Conservation (phyloP, 352 stramenopile genomes). For the Globisporangium acanthophoron region DNA sequence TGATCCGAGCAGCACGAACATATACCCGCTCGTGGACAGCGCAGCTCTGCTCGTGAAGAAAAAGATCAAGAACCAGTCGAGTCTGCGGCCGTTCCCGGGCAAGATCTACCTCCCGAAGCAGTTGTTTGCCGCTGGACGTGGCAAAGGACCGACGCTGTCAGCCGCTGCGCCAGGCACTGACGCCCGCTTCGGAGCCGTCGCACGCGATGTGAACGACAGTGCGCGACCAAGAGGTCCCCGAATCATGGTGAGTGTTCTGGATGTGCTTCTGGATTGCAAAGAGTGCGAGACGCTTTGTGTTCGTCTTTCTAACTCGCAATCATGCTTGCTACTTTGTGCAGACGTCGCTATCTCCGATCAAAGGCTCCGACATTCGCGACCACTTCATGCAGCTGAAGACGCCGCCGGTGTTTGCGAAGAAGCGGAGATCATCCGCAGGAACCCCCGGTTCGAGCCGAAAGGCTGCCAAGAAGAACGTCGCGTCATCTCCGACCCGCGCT, state of each 20-base stretch:
- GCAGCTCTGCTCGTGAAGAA: slow-evolving; percentile 59
- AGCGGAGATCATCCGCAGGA: slow-evolving; percentile 23
- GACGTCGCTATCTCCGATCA: slow-evolving; percentile 73
- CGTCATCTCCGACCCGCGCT: slow-evolving; percentile 1
- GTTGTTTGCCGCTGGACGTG: slow-evolving; percentile 28
- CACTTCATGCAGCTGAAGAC: slow-evolving; percentile 65
- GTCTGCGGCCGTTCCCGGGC: slow-evolving; percentile 76
- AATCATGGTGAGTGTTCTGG: slow-evolving; percentile 39
- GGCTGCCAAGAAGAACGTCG: slow-evolving; percentile 5
- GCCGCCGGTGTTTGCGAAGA: slow-evolving; percentile 49
- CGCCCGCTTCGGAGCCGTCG: background rate
- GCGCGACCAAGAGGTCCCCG: slow-evolving; percentile 14
- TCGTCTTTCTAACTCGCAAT: slow-evolving; percentile 5
- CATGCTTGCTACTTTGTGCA: slow-evolving; percentile 13
- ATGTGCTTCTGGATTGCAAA: background rate
- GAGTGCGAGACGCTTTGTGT: background rate
- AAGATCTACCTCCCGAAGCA: slow-evolving; percentile 82
- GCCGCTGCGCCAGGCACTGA: background rate
- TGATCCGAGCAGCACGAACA: slow-evolving; percentile 27
- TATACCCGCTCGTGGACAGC: slow-evolving; percentile 66
- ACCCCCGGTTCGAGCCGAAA: slow-evolving; percentile 6
- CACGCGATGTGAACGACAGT: background rate
- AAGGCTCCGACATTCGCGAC: slow-evolving; percentile 35
- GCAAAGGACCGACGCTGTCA: background rate
- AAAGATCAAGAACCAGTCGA: slow-evolving; percentile 82